Conservation (phyloP, 192 early-diverging fungal species). For the Entophlyctis helioformis region DNA sequence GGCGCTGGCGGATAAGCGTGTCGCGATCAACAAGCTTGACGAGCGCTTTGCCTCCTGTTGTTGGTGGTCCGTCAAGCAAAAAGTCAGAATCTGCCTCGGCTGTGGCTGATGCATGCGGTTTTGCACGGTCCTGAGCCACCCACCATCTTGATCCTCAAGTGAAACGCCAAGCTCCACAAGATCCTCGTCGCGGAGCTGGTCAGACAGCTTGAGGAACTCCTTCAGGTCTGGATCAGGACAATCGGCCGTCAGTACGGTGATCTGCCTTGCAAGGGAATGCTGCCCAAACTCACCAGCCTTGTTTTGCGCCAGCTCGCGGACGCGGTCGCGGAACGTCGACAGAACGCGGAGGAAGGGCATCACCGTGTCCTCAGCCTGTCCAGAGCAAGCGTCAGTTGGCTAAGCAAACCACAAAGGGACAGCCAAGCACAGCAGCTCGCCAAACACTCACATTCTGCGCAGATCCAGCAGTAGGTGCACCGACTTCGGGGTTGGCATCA, state of each 20-base stretch:
- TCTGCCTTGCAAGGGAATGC: too few species aligned
- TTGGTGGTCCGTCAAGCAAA: too few species aligned
- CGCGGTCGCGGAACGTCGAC: slow-evolving; percentile 78
- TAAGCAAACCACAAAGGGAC: not conserved
- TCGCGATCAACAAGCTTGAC: slow-evolving; percentile 75
- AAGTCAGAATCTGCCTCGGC: too few species aligned
- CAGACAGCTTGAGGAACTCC: slow-evolving; percentile 65
- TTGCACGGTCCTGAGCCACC: too few species aligned
- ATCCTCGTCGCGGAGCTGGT: slow-evolving; percentile 80
- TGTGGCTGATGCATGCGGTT: too few species aligned
- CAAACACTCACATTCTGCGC: not conserved
- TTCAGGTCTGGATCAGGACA: slow-evolving; percentile 11
- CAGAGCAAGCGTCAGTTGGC: too few species aligned
- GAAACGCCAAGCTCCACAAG: slow-evolving; percentile 80
- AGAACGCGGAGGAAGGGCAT: slow-evolving; percentile 73
- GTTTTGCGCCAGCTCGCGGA: slow-evolving; percentile 62
- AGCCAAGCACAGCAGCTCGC: not conserved
- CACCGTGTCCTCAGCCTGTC: slow-evolving; percentile 45
- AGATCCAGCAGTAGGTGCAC: too few species aligned
- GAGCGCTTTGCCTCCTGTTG: slow-evolving; percentile 69
- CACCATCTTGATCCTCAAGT: slow-evolving; percentile 81
- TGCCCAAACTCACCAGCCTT: slow-evolving; percentile 22
- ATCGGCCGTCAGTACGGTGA: too few species aligned
- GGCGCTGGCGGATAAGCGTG: slow-evolving; percentile 23
- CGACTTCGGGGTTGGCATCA: slow-evolving; percentile 54